Conservation (phyloP, 306 rosid genomes). For the Pterocarpus santalinus region DNA sequence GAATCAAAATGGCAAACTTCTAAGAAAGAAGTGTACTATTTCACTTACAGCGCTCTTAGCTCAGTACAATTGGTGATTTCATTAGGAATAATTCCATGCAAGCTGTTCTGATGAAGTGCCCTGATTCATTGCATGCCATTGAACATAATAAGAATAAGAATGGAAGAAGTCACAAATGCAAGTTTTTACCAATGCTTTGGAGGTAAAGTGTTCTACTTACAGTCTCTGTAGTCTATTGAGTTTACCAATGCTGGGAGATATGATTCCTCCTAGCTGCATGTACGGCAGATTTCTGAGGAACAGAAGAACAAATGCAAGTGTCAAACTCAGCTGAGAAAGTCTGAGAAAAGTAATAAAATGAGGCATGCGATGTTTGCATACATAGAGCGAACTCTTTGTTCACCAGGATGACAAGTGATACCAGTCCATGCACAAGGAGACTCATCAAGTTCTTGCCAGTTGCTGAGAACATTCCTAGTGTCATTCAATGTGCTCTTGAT, state of each 20-base stretch:
- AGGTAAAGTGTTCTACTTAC: conserved; percentile 60
- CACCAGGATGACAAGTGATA: conserved; percentile 79
- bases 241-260: conserved; percentile 95
- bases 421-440: conserved; percentile 97
- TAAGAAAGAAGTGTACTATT: neutral
- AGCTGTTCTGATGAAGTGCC: conserved; percentile 93
- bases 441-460: conserved; percentile 80
- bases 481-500: conserved; percentile 80
- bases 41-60: conserved; percentile 89
- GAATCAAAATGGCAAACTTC: conserved; percentile 12
- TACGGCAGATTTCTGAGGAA: conserved; percentile 83
- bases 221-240: conserved; percentile 89
- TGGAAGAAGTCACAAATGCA: neutral
- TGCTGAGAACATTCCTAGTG: conserved; percentile 65
- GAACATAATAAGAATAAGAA: conserved; percentile 18
- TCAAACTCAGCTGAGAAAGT: conserved; percentile 25
- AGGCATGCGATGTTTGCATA: conserved; percentile 44
- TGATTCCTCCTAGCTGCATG: conserved; percentile 87
- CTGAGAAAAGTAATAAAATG: neutral
- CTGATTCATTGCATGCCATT: conserved; percentile 56
- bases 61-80: conserved; percentile 88
- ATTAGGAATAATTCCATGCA: conserved; percentile 89
- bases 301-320: conserved; percentile 36
- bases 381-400: conserved; percentile 80
- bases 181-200: neutral